phyloP scores from a whole-genome alignment of 2,329 filamentous ascomycete genomes.

The Nemania abortiva region DNA sequence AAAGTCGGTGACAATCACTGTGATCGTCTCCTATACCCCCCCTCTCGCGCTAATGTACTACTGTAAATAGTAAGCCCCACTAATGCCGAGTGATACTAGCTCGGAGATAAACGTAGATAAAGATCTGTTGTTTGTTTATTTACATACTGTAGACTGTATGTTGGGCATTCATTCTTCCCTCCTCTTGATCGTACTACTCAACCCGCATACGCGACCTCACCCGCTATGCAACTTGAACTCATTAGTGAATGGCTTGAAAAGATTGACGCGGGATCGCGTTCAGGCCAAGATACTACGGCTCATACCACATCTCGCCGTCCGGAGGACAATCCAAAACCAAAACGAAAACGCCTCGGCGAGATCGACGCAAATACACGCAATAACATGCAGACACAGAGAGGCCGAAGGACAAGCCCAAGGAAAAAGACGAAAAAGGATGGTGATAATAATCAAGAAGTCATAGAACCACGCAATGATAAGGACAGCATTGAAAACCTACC shows the following conservation, averaged over 20 bases:
- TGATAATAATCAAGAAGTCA: neutral
- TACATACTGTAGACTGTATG: too few relatives aligned
- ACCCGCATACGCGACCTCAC: too few relatives aligned
- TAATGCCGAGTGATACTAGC: too few relatives aligned
- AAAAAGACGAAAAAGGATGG: neutral
- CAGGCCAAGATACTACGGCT: neutral
- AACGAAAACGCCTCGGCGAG: constrained; percentile 1
- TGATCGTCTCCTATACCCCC: too few relatives aligned
- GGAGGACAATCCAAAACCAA: neutral
- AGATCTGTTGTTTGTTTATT: too few relatives aligned
- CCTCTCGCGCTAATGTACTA: too few relatives aligned
- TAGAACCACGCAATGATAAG: neutral
- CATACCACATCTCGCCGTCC: neutral
- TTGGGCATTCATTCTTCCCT: neutral
- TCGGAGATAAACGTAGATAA: too few relatives aligned
- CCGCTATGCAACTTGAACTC: neutral
- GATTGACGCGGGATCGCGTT: constrained; percentile 3
- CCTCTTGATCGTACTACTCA: neutral
- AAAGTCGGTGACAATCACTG: too few relatives aligned
- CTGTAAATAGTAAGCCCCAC: too few relatives aligned
- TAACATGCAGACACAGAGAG: constrained; percentile 7
- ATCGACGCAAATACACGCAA: neutral
- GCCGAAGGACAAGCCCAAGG: constrained; percentile 5
- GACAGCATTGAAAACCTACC: neutral
- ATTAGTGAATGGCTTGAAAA: constrained; percentile 1